phyloP scores from a whole-genome alignment of 2,329 filamentous ascomycete genomes.

The Talaromyces sp. region DNA sequence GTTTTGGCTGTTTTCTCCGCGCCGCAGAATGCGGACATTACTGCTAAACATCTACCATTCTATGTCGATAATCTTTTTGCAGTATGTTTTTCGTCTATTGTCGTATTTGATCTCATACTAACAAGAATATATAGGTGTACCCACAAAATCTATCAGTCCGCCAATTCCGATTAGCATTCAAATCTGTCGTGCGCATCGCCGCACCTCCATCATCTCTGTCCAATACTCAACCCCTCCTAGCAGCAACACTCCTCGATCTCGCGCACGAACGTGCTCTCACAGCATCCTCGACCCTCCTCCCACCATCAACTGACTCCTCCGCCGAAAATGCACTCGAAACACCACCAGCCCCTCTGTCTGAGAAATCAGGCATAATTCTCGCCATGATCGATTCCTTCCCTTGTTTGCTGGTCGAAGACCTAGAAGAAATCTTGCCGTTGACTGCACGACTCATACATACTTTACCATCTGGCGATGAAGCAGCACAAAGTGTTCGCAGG shows the following conservation, averaged over 20 bases:
- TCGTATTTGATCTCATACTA: background rate
- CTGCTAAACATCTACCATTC: slow-evolving; percentile 69
- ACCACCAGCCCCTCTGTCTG: slow-evolving; percentile 50
- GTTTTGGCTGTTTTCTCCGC: slow-evolving; percentile 76
- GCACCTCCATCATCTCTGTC: slow-evolving; percentile 75
- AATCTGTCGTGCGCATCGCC: slow-evolving; percentile 76
- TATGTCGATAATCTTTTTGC: slow-evolving; percentile 79
- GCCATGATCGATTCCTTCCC: slow-evolving; percentile 77
- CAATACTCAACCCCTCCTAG: slow-evolving; percentile 69
- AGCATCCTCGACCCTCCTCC: slow-evolving; percentile 51
- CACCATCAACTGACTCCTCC: slow-evolving; percentile 36
- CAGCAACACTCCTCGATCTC: slow-evolving; percentile 76
- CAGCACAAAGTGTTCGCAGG: slow-evolving; percentile 53
- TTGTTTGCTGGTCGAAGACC: slow-evolving; percentile 63
- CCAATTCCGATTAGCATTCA: slow-evolving; percentile 86
- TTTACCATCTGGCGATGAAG: slow-evolving; percentile 50
- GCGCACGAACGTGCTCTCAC: slow-evolving; percentile 62
- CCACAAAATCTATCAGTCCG: slow-evolving; percentile 73
- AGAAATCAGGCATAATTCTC: slow-evolving; percentile 73
- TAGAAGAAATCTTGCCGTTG: slow-evolving; percentile 78
- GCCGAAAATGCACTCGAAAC: slow-evolving; percentile 32
- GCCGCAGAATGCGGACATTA: slow-evolving; percentile 69
- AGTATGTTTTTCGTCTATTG: slow-evolving; percentile 29
- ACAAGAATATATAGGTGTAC: slow-evolving; percentile 55
- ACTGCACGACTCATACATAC: slow-evolving; percentile 64